Percentiles rank a stretch among this genome's conserved stretches.
phyloP scores from a whole-genome alignment of 2,329 filamentous ascomycete species.

The Talaromyces sp. region DNA sequence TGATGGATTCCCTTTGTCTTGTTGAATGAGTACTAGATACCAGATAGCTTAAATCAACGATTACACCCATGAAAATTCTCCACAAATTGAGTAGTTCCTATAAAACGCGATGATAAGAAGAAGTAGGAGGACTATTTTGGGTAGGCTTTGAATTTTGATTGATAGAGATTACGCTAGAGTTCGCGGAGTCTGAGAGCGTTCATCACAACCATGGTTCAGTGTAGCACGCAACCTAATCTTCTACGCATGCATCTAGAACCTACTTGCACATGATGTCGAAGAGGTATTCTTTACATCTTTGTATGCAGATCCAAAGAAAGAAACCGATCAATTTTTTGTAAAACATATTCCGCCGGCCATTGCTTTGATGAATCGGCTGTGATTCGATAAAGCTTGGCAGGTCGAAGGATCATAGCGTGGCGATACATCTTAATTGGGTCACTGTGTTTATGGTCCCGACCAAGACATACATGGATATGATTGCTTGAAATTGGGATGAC shows the following conservation, averaged over 20 bases:
- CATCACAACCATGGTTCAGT: not conserved
- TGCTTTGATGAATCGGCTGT: not conserved
- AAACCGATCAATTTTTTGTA: not conserved
- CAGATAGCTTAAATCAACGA: constrained; percentile 6
- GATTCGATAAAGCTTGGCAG: not conserved
- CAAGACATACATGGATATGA: not conserved
- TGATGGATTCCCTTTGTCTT: not conserved
- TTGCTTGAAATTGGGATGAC: not conserved
- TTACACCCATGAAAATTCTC: not conserved
- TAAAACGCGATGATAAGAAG: too few relatives aligned
- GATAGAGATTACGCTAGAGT: too few relatives aligned
- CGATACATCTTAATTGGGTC: not conserved
- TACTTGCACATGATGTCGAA: not conserved
- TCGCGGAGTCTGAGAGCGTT: not conserved
- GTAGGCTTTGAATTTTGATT: too few relatives aligned
- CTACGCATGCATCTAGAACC: not conserved
- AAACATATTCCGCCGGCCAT: not conserved
- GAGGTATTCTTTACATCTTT: not conserved
- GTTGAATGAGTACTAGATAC: constrained; percentile 1
- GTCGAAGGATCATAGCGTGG: not conserved
- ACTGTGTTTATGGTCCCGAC: not conserved
- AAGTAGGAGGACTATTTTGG: too few relatives aligned
- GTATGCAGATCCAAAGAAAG: not conserved
- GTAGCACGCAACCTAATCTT: not conserved
- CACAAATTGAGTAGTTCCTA: too few relatives aligned